Conservation (phyloP, 768 basidiomycete genomes). For the Coprinopsis sp. region DNA sequence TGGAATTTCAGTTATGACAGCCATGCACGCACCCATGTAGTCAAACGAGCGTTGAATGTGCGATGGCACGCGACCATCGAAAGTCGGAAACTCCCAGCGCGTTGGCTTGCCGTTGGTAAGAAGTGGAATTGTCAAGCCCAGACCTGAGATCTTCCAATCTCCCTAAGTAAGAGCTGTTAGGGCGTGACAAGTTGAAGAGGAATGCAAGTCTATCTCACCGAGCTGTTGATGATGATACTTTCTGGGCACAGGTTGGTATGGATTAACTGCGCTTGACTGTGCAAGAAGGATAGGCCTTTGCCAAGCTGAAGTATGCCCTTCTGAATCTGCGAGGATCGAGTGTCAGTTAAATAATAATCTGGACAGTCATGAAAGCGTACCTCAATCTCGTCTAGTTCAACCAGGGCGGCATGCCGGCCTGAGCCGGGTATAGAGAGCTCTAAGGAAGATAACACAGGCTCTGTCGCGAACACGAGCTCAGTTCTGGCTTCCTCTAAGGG, state of each 20-base stretch:
- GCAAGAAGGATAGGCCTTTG: slow-evolving; percentile 87
- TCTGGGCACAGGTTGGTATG: slow-evolving; percentile 90
- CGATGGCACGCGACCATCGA: slow-evolving; percentile 72
- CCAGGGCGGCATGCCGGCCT: slow-evolving; percentile 47
- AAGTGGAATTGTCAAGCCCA: slow-evolving; percentile 83
- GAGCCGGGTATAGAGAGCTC: slow-evolving; percentile 70
- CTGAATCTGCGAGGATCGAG: slow-evolving; percentile 61
- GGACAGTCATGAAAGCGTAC: slow-evolving; percentile 33
- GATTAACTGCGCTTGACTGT: slow-evolving; percentile 86
- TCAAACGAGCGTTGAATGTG: slow-evolving; percentile 92
- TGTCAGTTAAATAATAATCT: slow-evolving; percentile 6
- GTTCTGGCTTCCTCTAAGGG: slow-evolving; percentile 90
- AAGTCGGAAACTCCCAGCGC: slow-evolving; percentile 87
- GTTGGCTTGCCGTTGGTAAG: slow-evolving; percentile 66
- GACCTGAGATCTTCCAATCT: slow-evolving; percentile 95
- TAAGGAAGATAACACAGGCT: slow-evolving; percentile 80
- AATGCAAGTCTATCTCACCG: slow-evolving; percentile 48
- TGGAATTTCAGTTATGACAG: not conserved
- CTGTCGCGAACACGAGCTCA: slow-evolving; percentile 90
- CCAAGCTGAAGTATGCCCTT: slow-evolving; percentile 93
- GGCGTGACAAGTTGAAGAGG: not conserved
- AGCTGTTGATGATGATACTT: slow-evolving; percentile 82
- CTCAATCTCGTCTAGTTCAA: slow-evolving; percentile 96
- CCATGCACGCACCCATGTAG: slow-evolving; percentile 70
- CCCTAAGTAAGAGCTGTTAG: slow-evolving; percentile 48